phyloP scores from a whole-genome alignment of 2,329 filamentous ascomycete species.

The Acephala macrosclerotiorum region DNA sequence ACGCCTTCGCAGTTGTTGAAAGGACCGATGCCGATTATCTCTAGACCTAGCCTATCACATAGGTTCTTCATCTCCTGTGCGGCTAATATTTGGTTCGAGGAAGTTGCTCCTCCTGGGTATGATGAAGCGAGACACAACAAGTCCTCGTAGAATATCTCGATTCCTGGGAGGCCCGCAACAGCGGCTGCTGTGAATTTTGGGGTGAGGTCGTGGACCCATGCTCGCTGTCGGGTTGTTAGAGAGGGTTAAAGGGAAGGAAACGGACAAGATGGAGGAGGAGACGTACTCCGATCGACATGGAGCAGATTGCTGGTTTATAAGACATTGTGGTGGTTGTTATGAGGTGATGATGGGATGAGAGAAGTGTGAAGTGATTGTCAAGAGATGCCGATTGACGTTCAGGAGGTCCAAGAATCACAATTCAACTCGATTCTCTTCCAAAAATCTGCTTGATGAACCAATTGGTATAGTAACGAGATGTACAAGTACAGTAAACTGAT shows the following conservation, averaged over 20 bases:
- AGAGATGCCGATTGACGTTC: too few relatives aligned
- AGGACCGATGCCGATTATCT: slow-evolving; percentile 65
- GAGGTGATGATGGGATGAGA: background rate
- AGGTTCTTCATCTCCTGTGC: slow-evolving; percentile 63
- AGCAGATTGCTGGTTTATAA: slow-evolving; percentile 73
- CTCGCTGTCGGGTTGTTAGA: slow-evolving; percentile 62
- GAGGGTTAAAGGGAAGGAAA: slow-evolving; percentile 10
- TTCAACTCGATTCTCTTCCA: too few relatives aligned
- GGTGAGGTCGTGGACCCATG: slow-evolving; percentile 70
- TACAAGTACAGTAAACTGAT: background rate
- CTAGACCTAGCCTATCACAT: slow-evolving; percentile 61
- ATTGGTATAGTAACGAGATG: too few relatives aligned
- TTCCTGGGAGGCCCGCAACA: slow-evolving; percentile 68
- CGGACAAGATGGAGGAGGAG: background rate
- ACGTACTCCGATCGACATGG: slow-evolving; percentile 73
- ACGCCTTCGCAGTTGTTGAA: slow-evolving; percentile 83
- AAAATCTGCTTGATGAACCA: too few relatives aligned
- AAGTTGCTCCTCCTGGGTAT: slow-evolving; percentile 40
- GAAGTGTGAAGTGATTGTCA: background rate
- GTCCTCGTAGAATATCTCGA: slow-evolving; percentile 84
- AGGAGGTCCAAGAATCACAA: too few relatives aligned
- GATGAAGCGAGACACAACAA: slow-evolving; percentile 64
- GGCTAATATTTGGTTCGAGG: slow-evolving; percentile 58
- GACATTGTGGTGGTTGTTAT: slow-evolving; percentile 48
- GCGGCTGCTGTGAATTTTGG: slow-evolving; percentile 74